Evolutionary conservation across 352 stramenopile species (phyloP).

Genomic region (Phytophthora uliginosa): DNA sequence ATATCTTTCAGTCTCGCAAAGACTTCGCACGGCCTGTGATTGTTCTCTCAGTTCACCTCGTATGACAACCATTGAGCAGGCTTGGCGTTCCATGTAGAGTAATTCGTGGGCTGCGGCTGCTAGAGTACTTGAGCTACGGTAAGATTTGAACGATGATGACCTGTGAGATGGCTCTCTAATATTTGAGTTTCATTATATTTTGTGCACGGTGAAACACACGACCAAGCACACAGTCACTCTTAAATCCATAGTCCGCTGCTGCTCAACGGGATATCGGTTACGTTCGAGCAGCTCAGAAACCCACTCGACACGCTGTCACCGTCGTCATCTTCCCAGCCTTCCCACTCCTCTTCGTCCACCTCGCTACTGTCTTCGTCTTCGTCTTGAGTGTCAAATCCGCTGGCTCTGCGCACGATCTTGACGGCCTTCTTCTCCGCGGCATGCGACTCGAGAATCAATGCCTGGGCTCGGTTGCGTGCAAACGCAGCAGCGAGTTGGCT

Average conservation of each 20-base stretch:
- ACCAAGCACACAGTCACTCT: background rate
- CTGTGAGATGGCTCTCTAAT: background rate
- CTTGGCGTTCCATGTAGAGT: no score
- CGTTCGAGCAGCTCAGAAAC: slow-evolving; percentile 68
- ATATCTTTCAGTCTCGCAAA: no score
- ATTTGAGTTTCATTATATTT: slow-evolving; percentile 16
- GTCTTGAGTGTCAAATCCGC: slow-evolving; percentile 23
- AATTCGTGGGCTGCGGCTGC: no score
- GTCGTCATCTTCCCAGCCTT: slow-evolving; percentile 35
- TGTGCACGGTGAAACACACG: background rate
- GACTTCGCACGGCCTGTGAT: no score
- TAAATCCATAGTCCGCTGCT: slow-evolving; percentile 60
- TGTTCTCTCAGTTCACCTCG: no score
- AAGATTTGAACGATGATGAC: background rate
- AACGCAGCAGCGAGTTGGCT: slow-evolving; percentile 62
- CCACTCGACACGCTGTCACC: slow-evolving; percentile 56
- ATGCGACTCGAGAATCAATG: slow-evolving; percentile 43
- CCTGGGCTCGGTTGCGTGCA: slow-evolving; percentile 64
- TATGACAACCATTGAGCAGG: no score
- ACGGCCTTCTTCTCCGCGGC: slow-evolving; percentile 61
- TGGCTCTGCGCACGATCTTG: slow-evolving; percentile 44
- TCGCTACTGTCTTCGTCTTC: slow-evolving; percentile 31
- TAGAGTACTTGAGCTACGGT: no score
- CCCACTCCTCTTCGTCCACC: slow-evolving; percentile 18
- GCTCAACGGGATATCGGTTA: slow-evolving; percentile 43